phyloP scores from a whole-genome alignment of 2,329 filamentous ascomycete genomes.

The Colletotrichum gloeosporioides region DNA sequence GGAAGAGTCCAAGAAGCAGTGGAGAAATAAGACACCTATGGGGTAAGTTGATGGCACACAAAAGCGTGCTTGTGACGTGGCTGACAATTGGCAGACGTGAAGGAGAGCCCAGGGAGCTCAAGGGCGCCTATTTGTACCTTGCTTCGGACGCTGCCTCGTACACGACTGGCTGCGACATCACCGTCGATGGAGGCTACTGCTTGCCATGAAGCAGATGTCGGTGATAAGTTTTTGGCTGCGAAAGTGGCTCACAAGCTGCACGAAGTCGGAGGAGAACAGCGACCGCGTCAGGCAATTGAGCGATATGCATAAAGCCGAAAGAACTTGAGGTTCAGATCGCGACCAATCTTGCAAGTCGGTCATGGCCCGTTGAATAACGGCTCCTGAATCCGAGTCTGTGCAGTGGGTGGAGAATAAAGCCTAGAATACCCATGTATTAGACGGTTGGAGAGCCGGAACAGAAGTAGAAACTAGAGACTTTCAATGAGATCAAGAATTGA shows the following conservation, averaged over 20 bases:
- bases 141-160: constrained; percentile 84
- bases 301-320: neutral
- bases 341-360: neutral
- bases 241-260: neutral
- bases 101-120: constrained; percentile 75
- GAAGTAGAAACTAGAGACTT: neutral
- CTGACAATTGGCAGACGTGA: constrained; percentile 59
- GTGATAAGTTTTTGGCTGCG: neutral
- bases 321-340: neutral
- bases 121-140: constrained; percentile 83
- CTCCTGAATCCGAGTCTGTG: neutral
- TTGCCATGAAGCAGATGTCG: constrained; percentile 42
- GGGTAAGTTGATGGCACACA: constrained; percentile 49
- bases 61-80: neutral
- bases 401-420: neutral
- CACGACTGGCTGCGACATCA: constrained; percentile 76
- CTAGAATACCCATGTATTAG: neutral
- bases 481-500: neutral
- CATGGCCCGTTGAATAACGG: neutral
- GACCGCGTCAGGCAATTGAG: neutral
- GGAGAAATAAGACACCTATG: constrained; percentile 83
- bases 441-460: neutral
- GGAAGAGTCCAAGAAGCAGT: constrained; percentile 71
- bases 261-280: neutral
- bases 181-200: constrained; percentile 78